Percentiles rank a stretch among this genome's conserved stretches.
phyloP scores from a whole-genome alignment of 2,329 filamentous ascomycete species.

The Aspergillus aculeatus region DNA sequence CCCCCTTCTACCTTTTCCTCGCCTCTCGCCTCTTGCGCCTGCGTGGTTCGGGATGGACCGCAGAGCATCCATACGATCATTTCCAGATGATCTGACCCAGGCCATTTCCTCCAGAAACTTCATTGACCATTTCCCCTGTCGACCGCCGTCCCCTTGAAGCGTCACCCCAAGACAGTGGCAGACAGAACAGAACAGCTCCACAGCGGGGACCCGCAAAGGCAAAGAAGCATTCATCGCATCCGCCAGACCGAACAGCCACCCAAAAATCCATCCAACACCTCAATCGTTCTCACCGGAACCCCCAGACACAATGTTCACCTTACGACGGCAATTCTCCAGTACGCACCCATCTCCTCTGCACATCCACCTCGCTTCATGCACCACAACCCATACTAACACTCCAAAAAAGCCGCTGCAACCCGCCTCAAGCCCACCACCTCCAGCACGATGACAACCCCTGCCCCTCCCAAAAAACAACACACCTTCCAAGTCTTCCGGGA shows the following conservation, averaged over 20 bases:
- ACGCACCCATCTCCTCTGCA: conserved; percentile 11
- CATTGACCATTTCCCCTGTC: not conserved
- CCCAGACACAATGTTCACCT: conserved; percentile 30
- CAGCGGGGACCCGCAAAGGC: conserved; percentile 9
- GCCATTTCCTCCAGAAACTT: not conserved
- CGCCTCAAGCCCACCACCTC: conserved; percentile 20
- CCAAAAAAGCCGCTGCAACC: conserved; percentile 23
- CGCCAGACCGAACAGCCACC: conserved; percentile 1
- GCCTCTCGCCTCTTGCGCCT: not conserved
- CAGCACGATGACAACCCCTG: not conserved
- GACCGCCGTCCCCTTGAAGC: no score
- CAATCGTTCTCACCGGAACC: conserved; percentile 5
- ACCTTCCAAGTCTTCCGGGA: conserved; percentile 65
- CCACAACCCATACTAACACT: conserved; percentile 7
- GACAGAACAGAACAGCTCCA: conserved; percentile 8
- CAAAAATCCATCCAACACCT: not conserved
- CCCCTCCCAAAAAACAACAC: conserved; percentile 8
- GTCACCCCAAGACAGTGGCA: not conserved
- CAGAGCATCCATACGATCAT: not conserved
- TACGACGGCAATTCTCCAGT: conserved; percentile 30
- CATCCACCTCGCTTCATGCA: not conserved
- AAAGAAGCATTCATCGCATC: not conserved
- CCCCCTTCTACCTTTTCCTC: not conserved
- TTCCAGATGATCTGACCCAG: not conserved
- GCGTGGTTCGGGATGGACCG: not conserved